Evolutionary conservation across 805 yeast genomes (phyloP).

Genomic region (Candida railenensis): DNA sequence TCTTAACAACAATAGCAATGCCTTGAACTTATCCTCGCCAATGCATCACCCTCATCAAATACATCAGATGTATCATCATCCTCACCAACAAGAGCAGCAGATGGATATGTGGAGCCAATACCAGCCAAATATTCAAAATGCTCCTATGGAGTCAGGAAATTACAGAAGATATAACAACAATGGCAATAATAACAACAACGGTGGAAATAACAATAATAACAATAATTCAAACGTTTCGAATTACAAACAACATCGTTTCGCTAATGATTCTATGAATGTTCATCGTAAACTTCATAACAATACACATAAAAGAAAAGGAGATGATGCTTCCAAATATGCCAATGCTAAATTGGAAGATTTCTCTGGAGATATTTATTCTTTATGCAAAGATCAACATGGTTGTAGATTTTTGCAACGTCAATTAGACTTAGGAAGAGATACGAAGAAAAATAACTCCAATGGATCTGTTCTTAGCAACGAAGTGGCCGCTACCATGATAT

Average conservation of each 20-base stretch:
- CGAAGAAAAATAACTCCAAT: slow-evolving; percentile 5
- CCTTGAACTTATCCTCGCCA: slow-evolving; percentile 2
- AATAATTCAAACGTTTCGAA: not conserved
- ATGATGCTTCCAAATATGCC: slow-evolving; percentile 68
- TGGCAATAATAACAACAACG: not conserved
- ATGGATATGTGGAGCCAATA: slow-evolving; percentile 4
- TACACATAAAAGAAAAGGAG: slow-evolving; percentile 42
- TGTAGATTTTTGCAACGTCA: slow-evolving; percentile 90
- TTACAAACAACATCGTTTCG: slow-evolving; percentile 5
- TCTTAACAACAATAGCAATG: slow-evolving; percentile 1
- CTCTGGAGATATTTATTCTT: slow-evolving; percentile 67
- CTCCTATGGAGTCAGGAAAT: not conserved
- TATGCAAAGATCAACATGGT: slow-evolving; percentile 96
- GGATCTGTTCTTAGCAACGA: slow-evolving; percentile 19
- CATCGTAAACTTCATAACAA: slow-evolving; percentile 42
- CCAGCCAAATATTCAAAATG: not conserved
- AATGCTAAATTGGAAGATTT: slow-evolving; percentile 70
- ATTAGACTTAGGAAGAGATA: slow-evolving; percentile 56
- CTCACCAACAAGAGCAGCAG: not conserved
- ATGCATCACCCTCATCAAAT: not conserved
- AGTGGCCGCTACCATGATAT: slow-evolving; percentile 71
- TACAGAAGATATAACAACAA: not conserved
- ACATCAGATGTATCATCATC: not conserved
- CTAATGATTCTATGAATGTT: slow-evolving; percentile 31
- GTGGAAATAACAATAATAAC: not conserved